Base-by-base conservation (phyloP, 2,329 filamentous ascomycete genomes). In the Fusarium gaditjirri region DNA sequence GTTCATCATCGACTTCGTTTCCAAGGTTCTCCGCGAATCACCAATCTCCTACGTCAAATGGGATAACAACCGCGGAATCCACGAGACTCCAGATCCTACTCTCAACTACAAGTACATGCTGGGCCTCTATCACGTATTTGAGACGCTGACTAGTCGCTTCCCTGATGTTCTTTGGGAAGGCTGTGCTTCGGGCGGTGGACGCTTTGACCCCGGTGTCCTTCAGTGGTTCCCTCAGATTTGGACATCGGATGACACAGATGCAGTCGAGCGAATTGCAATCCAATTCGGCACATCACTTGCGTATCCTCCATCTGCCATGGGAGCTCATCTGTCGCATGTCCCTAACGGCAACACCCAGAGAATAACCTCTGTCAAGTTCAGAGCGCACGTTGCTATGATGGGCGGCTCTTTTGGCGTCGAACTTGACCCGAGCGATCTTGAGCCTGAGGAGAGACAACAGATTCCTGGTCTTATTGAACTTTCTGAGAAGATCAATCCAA, bases 321-420 rank as follows among this genome's bases (percentile, higher is more conserved):
- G 88, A 4, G 90, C 89, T n/a, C 90, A 92, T 77, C 81, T 92
- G 27, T 90, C 88, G 4, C 85, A 85, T 1, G 86, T 90, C 0
- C 90, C 90, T 1, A 92, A 91, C 72, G 84, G 86, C 0, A 80
- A 87, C 39, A 90, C 88, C 0, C 78, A 81, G 2, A 87, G 90
- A 38, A 87, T 84, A 6, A 87, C 86, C 2, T 86, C 89, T 0
- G 83, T 92, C 7, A 78, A 79, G 2, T 91, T 91, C 81, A 88
- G 90, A 44, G 89, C 86, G 0, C 89, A 91, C 58, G 90, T 92
- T 2, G 90, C 90, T 9, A 89, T 91, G 83, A 91, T 91, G 90
- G 90, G 90, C 50, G 90, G 90, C 5, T 90, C 88, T 0, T 92
- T 91, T 71, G 90, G 90, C 0, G 84, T 92, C n/a, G 90, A 92